Evolutionary conservation across 768 basidiomycete genomes (phyloP), one percentile per base, ranked within the genome.

Genomic region (Flagelloscypha sp.): DNA sequence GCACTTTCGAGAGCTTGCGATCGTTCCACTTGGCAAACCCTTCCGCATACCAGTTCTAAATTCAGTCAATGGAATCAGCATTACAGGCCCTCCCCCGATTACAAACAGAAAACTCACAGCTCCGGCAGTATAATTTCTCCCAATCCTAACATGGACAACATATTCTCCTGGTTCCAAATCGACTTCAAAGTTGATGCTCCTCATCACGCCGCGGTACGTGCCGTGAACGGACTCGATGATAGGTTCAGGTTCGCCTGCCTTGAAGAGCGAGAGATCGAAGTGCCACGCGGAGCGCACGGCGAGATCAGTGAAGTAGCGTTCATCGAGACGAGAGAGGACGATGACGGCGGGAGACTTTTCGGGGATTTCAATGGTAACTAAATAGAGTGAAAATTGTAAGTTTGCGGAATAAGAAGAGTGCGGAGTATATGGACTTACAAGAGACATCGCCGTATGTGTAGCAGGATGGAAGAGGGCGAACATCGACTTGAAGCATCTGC

Each of bases 381-480:
- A 3, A 33, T 23, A 25, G 8, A 35, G 21, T 35, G 27, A n/a
- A n/a, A n/a, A n/a, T n/a, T n/a, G n/a, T n/a, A n/a, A n/a, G n/a
- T n/a, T n/a, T n/a, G n/a, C n/a, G n/a, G n/a, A n/a, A n/a, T n/a
- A n/a, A n/a, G n/a, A n/a, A n/a, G n/a, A n/a, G n/a, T n/a, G n/a
- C n/a, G n/a, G n/a, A n/a, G n/a, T n/a, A n/a, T n/a, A n/a, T n/a
- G 21, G 10, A 56, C 71, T 28, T 40, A 74, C 72, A 76, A 7
- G 70, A 65, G 7, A 76, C 59, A 40, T 77, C 73, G 11, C 72
- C 73, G 33, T 61, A 71, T 3, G 62, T 61, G 70, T 71, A 75
- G 0, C 70, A 69, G 23, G 64, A 56, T 8, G 65, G 61, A 20
- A 67, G 42, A 6, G 35, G 37, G 3, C 50, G 37, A 12, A 33